These are phyloP conservation scores for Alternaria brassicicola DNA, from an alignment of 2,329 filamentous ascomycete species.

Conservation along the genomic window DNA sequence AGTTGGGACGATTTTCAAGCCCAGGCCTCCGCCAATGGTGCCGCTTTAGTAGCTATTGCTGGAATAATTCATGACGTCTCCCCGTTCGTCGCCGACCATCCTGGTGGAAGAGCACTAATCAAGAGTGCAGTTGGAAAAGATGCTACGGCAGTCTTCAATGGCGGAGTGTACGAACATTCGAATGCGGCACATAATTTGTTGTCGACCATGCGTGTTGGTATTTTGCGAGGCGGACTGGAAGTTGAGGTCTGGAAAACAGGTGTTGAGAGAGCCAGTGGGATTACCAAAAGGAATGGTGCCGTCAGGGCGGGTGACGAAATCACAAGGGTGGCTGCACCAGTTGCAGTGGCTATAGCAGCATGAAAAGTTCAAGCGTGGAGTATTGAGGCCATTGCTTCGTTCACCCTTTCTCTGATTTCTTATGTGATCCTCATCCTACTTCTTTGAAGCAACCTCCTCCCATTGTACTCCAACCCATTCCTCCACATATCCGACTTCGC, in stretches of 20 bases:
- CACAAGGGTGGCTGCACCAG: conserved; percentile 76
- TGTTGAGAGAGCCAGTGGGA: conserved; percentile 58
- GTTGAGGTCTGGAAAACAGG: conserved; percentile 50
- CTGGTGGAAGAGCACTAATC: conserved; percentile 48
- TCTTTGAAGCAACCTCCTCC: conserved; percentile 69
- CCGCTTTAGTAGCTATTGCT: conserved; percentile 43
- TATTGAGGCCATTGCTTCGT: background rate
- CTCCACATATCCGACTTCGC: conserved; percentile 79
- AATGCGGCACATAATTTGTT: conserved; percentile 51
- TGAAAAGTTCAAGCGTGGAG: conserved; percentile 40
- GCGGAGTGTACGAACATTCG: conserved; percentile 49
- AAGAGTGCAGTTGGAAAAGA: conserved; percentile 47
- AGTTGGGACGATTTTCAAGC: conserved; percentile 48
- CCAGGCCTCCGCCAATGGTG: conserved; percentile 38
- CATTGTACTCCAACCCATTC: conserved; percentile 99
- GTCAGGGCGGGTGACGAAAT: conserved; percentile 76
- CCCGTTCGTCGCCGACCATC: conserved; percentile 47
- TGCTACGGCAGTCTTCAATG: conserved; percentile 50
- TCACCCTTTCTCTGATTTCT: background rate
- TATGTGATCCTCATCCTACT: conserved; percentile 4
- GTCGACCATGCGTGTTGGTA: conserved; percentile 48
- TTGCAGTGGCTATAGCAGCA: conserved; percentile 80
- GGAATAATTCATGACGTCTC: conserved; percentile 49
- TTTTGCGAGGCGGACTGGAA: conserved; percentile 48
- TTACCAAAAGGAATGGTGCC: conserved; percentile 76